Base-by-base conservation (phyloP, 495 filamentous ascomycete genomes). In the Neurospora africana region DNA sequence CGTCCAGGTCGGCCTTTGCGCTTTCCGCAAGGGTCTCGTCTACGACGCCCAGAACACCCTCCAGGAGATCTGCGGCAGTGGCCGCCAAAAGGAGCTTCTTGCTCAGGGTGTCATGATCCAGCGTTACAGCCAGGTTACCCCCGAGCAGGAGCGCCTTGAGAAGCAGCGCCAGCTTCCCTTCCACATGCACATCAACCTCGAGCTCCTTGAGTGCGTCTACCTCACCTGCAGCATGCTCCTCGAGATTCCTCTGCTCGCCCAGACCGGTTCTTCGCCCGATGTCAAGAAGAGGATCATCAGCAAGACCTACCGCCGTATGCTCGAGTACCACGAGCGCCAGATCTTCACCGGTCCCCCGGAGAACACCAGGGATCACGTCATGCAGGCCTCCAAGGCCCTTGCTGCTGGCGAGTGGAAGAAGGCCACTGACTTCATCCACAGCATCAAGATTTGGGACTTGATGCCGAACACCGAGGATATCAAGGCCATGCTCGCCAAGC, bases 101-200 rank as follows among this genome's bases (percentile, higher is more conserved):
- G 95, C 95, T 41, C 95, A 99, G 82, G 96, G 95, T 79, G 92
- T 99, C 71, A 96, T 97, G 86, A 94, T 98, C 74, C 96, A 98
- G 84, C 89, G 95, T 47, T 99, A 92, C 84, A 92, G 89, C 38
- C 94, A 95, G 77, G 94, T 98, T 71, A 93, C 93, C 21, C 96
- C 95, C 6, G 95, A 99, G 84, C 96, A 98, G 81, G 95, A 99
- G 82, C 91, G 95, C 74, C 88, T 98, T 33, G 95, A 99, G 82
- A 90, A 94, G 74, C 95, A 98, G 81, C 89, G 95, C 73, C 95
- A 98, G 83, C 86, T 99, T 72, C 95, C 95, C 58, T 99, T 99
- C 89, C 95, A 99, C 84, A 97, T 98, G 93, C 95, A 99, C 86
- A 98, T 99, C 86, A 99, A 99, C 86, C 87, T 99, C 27, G 95